Evolutionary conservation across 148 eudicot species (phyloP).

Genomic region (Suaeda aralocaspica): DNA sequence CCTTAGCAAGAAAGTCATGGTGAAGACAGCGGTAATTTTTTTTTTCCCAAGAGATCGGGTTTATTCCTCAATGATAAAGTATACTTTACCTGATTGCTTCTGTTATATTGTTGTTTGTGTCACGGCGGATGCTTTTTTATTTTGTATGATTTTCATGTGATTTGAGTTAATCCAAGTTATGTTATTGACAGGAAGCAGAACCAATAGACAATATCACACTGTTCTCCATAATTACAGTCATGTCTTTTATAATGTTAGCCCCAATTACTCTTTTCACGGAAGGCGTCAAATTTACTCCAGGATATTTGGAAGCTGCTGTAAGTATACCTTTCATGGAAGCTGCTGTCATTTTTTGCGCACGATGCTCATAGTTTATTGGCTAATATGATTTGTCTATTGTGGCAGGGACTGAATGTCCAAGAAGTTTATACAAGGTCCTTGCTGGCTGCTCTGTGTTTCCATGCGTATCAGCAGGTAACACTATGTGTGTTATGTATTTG

Average conservation of each 20-base stretch:
- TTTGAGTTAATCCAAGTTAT: conserved; percentile 11
- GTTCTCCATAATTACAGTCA: conserved; percentile 88
- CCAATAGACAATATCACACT: conserved; percentile 89
- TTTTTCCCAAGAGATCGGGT: neutral
- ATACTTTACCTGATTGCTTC: no score
- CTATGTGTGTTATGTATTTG: neutral
- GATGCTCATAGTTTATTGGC: conserved; percentile 4
- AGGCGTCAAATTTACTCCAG: conserved; percentile 86
- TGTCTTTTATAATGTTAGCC: conserved; percentile 78
- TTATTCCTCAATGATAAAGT: neutral
- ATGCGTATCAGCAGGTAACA: conserved; percentile 80
- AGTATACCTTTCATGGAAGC: conserved; percentile 29
- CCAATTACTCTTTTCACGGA: conserved; percentile 67
- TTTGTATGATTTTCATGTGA: no score
- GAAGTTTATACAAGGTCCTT: conserved; percentile 65
- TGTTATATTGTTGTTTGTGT: neutral
- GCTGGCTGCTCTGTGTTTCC: conserved; percentile 90
- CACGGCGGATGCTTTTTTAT: no score
- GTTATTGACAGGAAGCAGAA: conserved; percentile 68
- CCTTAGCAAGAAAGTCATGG: conserved; percentile 94
- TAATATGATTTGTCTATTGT: conserved; percentile 10
- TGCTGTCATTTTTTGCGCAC: neutral
- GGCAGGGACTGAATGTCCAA: conserved; percentile 68
- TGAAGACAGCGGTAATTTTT: conserved; percentile 69
- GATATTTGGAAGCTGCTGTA: conserved; percentile 74